Conservation (phyloP, 2,329 filamentous ascomycete genomes). For the Fusarium longipes region DNA sequence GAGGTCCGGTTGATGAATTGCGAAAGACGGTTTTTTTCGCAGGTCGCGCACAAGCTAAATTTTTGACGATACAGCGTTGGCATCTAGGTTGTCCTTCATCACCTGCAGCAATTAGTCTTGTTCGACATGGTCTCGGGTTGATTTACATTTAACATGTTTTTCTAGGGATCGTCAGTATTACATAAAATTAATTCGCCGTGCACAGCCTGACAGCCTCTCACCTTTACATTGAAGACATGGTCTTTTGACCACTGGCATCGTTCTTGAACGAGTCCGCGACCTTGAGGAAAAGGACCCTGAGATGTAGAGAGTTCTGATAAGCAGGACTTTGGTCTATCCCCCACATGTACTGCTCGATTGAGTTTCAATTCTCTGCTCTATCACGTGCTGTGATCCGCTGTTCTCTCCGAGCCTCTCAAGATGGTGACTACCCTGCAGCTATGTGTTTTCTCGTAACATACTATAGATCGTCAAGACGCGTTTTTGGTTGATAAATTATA, state of each 20-base stretch:
- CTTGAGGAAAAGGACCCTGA: neutral
- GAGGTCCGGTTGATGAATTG: slow-evolving; percentile 49
- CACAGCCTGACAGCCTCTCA: too few species aligned
- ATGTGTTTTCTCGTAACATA: rapidly evolving
- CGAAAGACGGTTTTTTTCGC: slow-evolving; percentile 53
- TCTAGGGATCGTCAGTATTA: slow-evolving; percentile 31
- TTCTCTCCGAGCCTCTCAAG: slow-evolving; percentile 34
- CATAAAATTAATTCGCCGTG: too few species aligned
- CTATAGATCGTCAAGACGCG: rapidly evolving
- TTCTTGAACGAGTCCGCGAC: neutral
- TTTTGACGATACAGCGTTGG: slow-evolving; percentile 50
- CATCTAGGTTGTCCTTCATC: slow-evolving; percentile 55
- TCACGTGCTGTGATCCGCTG: slow-evolving; percentile 38
- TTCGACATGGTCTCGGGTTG: neutral
- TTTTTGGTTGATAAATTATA: rapidly evolving
- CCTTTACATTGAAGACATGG: slow-evolving; percentile 54
- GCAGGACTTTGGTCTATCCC: slow-evolving; percentile 16
- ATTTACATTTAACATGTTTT: slow-evolving; percentile 53
- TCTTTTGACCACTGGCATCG: slow-evolving; percentile 50
- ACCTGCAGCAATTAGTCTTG: slow-evolving; percentile 40
- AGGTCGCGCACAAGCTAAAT: slow-evolving; percentile 51
- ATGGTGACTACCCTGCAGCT: slow-evolving; percentile 14
- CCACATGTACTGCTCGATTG: slow-evolving; percentile 17
- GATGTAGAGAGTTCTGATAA: slow-evolving; percentile 1
- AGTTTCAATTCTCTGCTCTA: neutral